Base-by-base conservation (phyloP, 306 rosid species). In the Fragaria vesca region DNA sequence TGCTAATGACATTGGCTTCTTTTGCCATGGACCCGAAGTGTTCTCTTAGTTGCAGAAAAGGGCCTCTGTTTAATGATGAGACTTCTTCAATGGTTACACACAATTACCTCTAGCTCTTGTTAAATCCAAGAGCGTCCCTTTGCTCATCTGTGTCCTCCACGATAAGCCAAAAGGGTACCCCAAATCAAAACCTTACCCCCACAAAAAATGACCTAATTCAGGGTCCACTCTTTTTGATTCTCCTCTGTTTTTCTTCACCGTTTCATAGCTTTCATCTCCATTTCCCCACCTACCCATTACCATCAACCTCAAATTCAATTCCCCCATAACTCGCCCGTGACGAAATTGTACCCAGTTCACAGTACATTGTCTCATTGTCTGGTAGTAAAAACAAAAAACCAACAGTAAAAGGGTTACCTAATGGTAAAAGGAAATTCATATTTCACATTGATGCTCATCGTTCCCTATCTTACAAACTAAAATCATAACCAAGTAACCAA, bases 241-340 rank as follows among this genome's bases (percentile, higher is more conserved):
- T 60, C 36, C 21, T 26, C 28, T 51, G 15, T 71, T 17, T 51
- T 51, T 43, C 62, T 17, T 51, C 46, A 12, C 12, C 30, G 47
- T 32, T 51, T 50, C 60, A 71, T 51, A 17, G 43, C 63, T 51
- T 50, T 51, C 48, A 18, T 10, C 12, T 26, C 62, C 75, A 8
- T 66, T 18, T 6, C 18, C 43, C 40, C 12, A 24, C 74, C 60
- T 1, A 15, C 46, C 17, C 6, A 34, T 6, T 6, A 13, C 55
- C 57, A 1, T 17, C 75, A 30, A 51, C n/a, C 18, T 11, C 60
- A 20, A 50, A 40, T 43, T 42, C 17, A 66, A 66, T 36, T 65
- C 71, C n/a, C 26, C 48, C 71, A 36, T 36, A 38, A 10, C 71
- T 38, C 71, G 11, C 61, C 61, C 71, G 47, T 62, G 78, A 74